Base-by-base conservation (phyloP, 148 eudicot genomes). In the Camellia sinensis region DNA sequence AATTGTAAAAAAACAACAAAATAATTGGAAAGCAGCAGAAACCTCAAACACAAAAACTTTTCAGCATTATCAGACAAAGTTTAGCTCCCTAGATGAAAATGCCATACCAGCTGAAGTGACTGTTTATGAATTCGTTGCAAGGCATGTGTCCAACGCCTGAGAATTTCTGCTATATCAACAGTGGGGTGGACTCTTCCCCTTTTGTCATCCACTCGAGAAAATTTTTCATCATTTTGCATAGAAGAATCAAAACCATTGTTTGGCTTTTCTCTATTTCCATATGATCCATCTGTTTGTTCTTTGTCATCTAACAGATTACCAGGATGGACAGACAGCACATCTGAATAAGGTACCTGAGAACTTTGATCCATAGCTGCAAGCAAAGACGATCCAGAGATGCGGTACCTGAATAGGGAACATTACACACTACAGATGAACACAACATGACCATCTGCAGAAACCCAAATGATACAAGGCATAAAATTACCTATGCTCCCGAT, bases 121-220 rank as follows among this genome's bases (percentile, higher is more conserved):
- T 96, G 98, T 77, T 93, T 96, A 86, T 96, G 98, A 79, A 96
- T 93, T 76, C 99, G 87, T 76, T 93, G 99, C 56, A 96, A 85
- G 60, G 97, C 97, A 93, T 96, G 99, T 4, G 99, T 96, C 99
- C 99, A 96, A 66, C 99, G 95, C 82, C 99, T 85, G 81, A 96
- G 90, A 60, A 93, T 87, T 85, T 96, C 99, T 41, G 99, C 98
- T 78, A 96, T 88, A 90, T 96, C 99, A 79, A 96, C 99, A 75
- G 95, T 89, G n/a, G 93, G 88, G 62, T 96, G 90, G 74, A 89
- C 88, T 91, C 93, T 91, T 75, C 88, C 93, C 75, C 79, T 85
- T 88, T 90, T 89, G 61, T 95, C 98, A 85, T 95, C 97, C 22
- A 78, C 79, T 76, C 90, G 87, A 81, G 88, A 81, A 76, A 80